Percentiles rank a stretch among this genome's conserved stretches.
Conservation (phyloP, 2,329 filamentous ascomycete genomes). For the Leptodontidium sp. region DNA sequence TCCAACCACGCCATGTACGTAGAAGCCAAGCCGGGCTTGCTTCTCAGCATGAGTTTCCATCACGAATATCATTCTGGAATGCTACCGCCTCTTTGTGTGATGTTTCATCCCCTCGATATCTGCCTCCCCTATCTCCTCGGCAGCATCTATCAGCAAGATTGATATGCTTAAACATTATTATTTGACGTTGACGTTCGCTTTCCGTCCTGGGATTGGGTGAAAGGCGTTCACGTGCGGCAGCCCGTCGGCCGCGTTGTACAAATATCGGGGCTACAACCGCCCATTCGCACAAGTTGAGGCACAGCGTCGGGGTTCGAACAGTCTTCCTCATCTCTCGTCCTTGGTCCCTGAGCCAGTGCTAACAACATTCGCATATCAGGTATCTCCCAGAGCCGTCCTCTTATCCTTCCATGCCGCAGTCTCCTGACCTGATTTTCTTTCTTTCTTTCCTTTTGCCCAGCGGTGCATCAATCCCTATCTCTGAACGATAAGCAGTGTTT, state of each 20-base stretch:
- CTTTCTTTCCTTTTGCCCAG: neutral
- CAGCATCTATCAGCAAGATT: neutral
- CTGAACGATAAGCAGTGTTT: neutral
- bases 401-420: neutral
- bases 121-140: neutral
- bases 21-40: neutral
- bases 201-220: neutral
- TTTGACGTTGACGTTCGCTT: neutral
- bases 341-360: constrained; percentile 4
- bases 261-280: neutral
- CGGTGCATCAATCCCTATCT: neutral
- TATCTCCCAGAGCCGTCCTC: constrained; percentile 1
- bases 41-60: neutral
- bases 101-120: neutral
- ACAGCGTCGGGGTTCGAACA: neutral
- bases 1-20: neutral
- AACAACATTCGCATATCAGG: neutral
- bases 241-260: neutral
- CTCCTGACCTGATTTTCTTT: constrained; percentile 4
- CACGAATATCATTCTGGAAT: neutral
- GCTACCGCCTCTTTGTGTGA: neutral
- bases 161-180: constrained; percentile 2
- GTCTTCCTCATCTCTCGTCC: neutral
- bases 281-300: neutral
- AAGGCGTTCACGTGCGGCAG: neutral